Conservation (phyloP, 2,329 filamentous ascomycete species). For the Fusarium neocosmosporiellum region DNA sequence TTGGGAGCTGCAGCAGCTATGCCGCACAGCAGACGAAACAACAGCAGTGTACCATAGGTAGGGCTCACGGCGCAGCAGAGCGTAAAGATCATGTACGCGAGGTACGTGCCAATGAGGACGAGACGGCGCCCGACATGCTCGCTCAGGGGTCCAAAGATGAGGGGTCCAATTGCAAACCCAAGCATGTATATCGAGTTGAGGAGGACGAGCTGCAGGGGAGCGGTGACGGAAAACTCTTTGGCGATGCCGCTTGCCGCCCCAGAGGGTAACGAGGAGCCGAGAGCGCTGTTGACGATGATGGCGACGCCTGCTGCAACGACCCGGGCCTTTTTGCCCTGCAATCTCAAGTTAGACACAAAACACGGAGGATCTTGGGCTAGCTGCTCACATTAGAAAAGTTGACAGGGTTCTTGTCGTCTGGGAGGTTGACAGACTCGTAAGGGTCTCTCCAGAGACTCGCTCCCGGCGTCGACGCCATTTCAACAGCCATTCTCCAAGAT, state of each 20-base stretch:
- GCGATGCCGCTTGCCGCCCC: neutral
- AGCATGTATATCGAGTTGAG: neutral
- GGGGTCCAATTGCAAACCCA: slow-evolving; percentile 46
- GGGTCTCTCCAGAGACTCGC: neutral
- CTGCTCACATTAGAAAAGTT: neutral
- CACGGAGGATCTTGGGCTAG: neutral
- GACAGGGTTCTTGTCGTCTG: neutral
- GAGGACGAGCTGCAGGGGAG: neutral
- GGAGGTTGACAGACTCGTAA: neutral
- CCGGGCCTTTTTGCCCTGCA: neutral
- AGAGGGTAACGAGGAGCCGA: neutral
- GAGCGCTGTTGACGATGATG: neutral
- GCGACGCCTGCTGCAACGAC: neutral
- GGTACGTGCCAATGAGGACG: slow-evolving; percentile 61
- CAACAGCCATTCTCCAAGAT: neutral
- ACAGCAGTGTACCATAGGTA: slow-evolving; percentile 54
- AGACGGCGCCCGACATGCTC: slow-evolving; percentile 53
- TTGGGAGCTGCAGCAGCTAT: slow-evolving; percentile 54
- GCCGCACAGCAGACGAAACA: slow-evolving; percentile 57
- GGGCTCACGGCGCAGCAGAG: slow-evolving; percentile 56
- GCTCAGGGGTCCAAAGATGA: slow-evolving; percentile 55
- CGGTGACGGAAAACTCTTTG: neutral
- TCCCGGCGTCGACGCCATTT: neutral
- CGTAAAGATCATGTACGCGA: slow-evolving; percentile 52
- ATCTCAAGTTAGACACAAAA: neutral